Base-by-base conservation (phyloP, 768 basidiomycete genomes). In the Leccinum incarnatum region DNA sequence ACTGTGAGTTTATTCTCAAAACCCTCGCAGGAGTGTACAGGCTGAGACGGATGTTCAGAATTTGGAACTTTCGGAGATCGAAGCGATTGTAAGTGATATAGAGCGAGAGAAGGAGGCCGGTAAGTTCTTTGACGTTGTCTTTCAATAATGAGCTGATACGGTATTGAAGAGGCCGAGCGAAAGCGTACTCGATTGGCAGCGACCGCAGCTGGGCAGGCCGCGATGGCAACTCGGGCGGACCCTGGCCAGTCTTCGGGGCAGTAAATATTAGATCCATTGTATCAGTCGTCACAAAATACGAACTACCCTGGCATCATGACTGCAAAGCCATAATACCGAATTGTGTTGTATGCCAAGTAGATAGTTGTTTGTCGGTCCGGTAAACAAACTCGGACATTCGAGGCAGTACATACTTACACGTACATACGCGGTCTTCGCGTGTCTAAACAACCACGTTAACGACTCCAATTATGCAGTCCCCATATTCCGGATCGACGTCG, bases 71-170 rank as follows among this genome's bases (percentile, higher is more conserved):
- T 62, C 85, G 0, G 91, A 98, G 73, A 95, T 99, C 54, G 94
- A 97, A 71, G 86, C 80, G 0, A 95, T 98, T 58, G 97, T 98
- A 7, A 77, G 85, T 51, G 91, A 92, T 52, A 98, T 99, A 59
- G 97, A 99, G 74, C 84, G 87, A 62, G 97, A 99, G 79, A 99
- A 98, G 79, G 97, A 98, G 78, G 89, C 89, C 36, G 91, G 91
- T 91, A 57, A 48, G 85, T 64, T 25, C 12, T 53, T 34, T 36
- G 3, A 56, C 19, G 34, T 58, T 42, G 1, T 21, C 4, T 37
- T 58, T 46, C 53, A 6, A 50, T 25, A 6, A 19, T 40, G 34
- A 47, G 47, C 65, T 58, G 37, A 62, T 34, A 11, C 12, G 32
- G 51, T 15, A 40, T 32, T 64, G 65, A 82, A 86, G 97, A 98